Percentiles rank a stretch among this genome's conserved stretches.
Conservation (phyloP, 164 flowering plant species). For the Annona squamosa region DNA sequence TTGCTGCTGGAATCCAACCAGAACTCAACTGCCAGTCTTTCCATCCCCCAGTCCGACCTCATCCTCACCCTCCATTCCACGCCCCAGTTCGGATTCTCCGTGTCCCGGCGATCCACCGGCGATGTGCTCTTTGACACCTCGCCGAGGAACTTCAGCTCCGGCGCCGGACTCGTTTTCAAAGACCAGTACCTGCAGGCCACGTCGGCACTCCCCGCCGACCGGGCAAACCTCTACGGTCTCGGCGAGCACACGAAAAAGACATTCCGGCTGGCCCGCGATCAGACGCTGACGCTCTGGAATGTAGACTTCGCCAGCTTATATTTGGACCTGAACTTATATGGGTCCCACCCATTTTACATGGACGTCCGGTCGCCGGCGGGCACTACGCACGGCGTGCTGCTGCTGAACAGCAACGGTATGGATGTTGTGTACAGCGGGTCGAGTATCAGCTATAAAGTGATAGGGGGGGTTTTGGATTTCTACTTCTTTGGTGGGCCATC, state of each 20-base stretch:
- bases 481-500: conserved; percentile 33
- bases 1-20: not conserved
- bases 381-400: conserved; percentile 43
- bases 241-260: conserved; percentile 81
- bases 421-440: conserved; percentile 26
- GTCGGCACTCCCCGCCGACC: conserved; percentile 42
- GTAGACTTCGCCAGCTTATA: conserved; percentile 43
- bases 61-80: conserved; percentile 19
- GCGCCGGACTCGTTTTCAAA: conserved; percentile 51
- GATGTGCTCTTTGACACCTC: conserved; percentile 27
- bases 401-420: conserved; percentile 41
- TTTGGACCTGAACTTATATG: conserved; percentile 57
- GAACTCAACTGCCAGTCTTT: not conserved
- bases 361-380: conserved; percentile 45
- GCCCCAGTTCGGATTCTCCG: conserved; percentile 18
- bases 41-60: conserved; percentile 24
- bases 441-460: conserved; percentile 24
- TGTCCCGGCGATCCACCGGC: conserved; percentile 20
- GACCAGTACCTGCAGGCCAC: conserved; percentile 70
- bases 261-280: conserved; percentile 35
- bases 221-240: conserved; percentile 58
- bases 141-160: conserved; percentile 14
- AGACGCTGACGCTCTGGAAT: conserved; percentile 64
- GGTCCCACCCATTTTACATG: conserved; percentile 81
- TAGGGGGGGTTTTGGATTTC: conserved; percentile 35